A percentile compares a stretch with the other conserved stretches of the same genome.
Evolutionary conservation across 768 basidiomycete species (phyloP).

Genomic region (Infundibulicybe gibba): DNA sequence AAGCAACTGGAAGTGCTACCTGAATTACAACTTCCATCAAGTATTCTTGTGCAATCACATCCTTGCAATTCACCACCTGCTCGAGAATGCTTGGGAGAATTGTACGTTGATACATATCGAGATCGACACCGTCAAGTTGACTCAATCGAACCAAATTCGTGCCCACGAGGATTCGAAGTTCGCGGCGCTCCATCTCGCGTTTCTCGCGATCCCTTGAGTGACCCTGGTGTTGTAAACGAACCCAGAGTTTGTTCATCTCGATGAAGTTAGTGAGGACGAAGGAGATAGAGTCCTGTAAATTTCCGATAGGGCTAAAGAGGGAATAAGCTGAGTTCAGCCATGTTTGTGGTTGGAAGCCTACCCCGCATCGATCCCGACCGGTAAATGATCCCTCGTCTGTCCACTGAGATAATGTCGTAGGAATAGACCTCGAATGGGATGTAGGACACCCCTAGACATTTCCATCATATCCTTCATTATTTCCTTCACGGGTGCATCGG

Average conservation of each 20-base stretch:
- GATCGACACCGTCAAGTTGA: conserved; percentile 94
- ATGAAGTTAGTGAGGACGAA: conserved; percentile 99
- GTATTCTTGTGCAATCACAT: conserved; percentile 98
- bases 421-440: conserved; percentile 96
- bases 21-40: conserved; percentile 99
- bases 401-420: conserved; percentile 95
- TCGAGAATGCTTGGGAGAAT: conserved; percentile 94
- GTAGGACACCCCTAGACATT: conserved; percentile 96
- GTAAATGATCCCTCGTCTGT: conserved; percentile 94
- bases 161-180: conserved; percentile 93
- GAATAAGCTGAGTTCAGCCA: conserved; percentile 2
- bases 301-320: conserved; percentile 69
- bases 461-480: conserved; percentile 99
- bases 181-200: conserved; percentile 92
- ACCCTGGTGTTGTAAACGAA: conserved; percentile 95
- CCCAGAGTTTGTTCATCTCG: conserved; percentile 99
- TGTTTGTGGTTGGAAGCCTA: conserved; percentile 29
- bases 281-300: conserved; percentile 90
- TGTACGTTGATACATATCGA: conserved; percentile 81
- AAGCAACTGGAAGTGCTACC: conserved; percentile 37
- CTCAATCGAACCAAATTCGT: conserved; percentile 95
- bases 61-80: conserved; percentile 98
- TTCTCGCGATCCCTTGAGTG: conserved; percentile 97
- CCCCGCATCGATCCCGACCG: conserved; percentile 83
- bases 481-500: conserved; percentile 96